A percentile compares a stretch with the other conserved stretches of the same genome.
Conservation (phyloP, 192 early-diverging fungal species). For the Mortierella alpina region DNA sequence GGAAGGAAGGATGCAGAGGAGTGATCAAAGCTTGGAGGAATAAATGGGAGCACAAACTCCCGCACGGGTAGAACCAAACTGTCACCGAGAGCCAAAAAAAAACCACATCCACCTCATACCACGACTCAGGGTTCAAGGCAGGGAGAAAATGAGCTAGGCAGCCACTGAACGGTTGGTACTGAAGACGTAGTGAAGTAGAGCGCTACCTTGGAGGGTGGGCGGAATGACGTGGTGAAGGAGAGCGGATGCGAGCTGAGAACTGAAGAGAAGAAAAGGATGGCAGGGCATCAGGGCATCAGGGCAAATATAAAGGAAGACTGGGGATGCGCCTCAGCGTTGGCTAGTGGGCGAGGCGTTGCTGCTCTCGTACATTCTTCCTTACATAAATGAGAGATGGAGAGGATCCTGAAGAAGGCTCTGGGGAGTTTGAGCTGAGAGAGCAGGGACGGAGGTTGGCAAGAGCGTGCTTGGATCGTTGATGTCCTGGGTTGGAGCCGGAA, state of each 20-base stretch:
- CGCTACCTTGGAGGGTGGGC: too few relatives aligned
- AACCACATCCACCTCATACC: too few relatives aligned
- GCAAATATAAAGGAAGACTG: background rate
- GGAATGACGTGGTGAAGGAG: too few relatives aligned
- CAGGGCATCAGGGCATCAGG: background rate
- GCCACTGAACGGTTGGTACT: background rate
- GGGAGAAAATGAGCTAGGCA: background rate
- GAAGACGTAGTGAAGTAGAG: too few relatives aligned
- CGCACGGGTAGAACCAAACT: too few relatives aligned
- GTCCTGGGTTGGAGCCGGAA: too few relatives aligned
- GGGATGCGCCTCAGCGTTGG: conserved; percentile 1
- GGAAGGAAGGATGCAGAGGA: background rate
- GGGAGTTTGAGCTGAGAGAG: too few relatives aligned
- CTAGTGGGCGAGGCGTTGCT: background rate
- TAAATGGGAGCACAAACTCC: background rate
- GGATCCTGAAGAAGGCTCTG: too few relatives aligned
- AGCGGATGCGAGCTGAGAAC: too few relatives aligned
- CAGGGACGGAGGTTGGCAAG: too few relatives aligned
- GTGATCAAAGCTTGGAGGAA: background rate
- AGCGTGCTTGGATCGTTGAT: too few relatives aligned
- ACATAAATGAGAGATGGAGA: too few relatives aligned
- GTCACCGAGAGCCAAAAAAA: background rate
- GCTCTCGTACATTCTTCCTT: background rate
- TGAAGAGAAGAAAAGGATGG: background rate
- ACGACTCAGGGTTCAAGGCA: background rate